phyloP scores from a whole-genome alignment of 441 rosid genomes.

The Gossypium trilobum region DNA sequence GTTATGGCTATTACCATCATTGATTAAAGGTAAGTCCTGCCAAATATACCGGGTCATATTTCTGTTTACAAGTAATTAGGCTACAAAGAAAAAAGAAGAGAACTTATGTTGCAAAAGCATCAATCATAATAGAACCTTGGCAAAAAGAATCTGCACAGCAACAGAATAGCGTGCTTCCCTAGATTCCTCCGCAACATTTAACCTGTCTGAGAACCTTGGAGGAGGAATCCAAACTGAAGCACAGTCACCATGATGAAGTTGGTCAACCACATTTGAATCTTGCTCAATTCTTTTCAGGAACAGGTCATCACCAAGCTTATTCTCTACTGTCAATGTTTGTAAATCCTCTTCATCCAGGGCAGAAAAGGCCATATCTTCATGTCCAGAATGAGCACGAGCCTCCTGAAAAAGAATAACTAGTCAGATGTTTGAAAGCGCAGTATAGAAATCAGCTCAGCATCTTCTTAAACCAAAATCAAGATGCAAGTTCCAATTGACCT shows the following conservation, averaged over 20 bases:
- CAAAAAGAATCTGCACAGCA: conserved; percentile 78
- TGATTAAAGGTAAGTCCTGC: conserved; percentile 72
- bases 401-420: conserved; percentile 41
- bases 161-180: conserved; percentile 72
- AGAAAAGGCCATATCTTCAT: conserved; percentile 58
- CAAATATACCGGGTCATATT: conserved; percentile 17
- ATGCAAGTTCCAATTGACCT: conserved; percentile 37
- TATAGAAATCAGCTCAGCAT: not conserved
- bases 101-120: conserved; percentile 6
- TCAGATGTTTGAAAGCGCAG: conserved; percentile 15
- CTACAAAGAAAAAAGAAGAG: not conserved
- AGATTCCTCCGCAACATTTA: conserved; percentile 71
- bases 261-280: conserved; percentile 44
- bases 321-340: conserved; percentile 72
- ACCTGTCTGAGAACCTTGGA: conserved; percentile 79
- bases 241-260: conserved; percentile 50
- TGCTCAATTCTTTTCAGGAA: conserved; percentile 69
- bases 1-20: conserved; percentile 88
- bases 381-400: conserved; percentile 33
- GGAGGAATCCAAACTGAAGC: conserved; percentile 88
- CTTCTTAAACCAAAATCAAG: conserved; percentile 5
- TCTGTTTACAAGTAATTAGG: conserved; percentile 7
- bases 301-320: conserved; percentile 84
- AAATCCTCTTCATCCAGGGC: conserved; percentile 97
- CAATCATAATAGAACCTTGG: conserved; percentile 50